A percentile compares a stretch with the other conserved stretches of the same genome.
These are phyloP conservation scores for Prinsepia uniflora DNA, from an alignment of 306 rosid genomes.

Conservation along the genomic window DNA sequence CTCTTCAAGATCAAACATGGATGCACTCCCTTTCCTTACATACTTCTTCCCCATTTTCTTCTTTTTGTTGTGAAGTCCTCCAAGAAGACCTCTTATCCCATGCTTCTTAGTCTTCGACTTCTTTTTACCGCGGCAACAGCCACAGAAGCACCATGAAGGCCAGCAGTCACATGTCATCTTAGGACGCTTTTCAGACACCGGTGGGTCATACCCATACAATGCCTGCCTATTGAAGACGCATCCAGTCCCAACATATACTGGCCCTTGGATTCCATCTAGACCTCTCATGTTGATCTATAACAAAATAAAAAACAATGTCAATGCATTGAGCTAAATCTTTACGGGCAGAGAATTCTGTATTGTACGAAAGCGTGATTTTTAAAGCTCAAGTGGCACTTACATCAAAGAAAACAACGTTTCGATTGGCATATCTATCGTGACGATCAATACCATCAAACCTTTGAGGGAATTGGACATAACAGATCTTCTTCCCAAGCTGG, in stretches of 20 bases:
- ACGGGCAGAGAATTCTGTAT: slow-evolving; percentile 3
- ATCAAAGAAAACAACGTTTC: slow-evolving; percentile 67
- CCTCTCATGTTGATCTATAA: slow-evolving; percentile 92
- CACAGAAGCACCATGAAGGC: slow-evolving; percentile 62
- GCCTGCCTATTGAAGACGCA: slow-evolving; percentile 90
- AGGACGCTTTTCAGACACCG: slow-evolving; percentile 55
- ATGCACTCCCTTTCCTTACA: slow-evolving; percentile 40
- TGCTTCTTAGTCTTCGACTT: slow-evolving; percentile 80
- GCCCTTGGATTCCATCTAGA: slow-evolving; percentile 97
- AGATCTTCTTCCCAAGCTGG: slow-evolving; percentile 65
- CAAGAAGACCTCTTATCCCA: slow-evolving; percentile 54
- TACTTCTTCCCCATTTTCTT: slow-evolving; percentile 75
- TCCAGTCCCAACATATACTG: slow-evolving; percentile 89
- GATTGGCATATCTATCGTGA: slow-evolving; percentile 81
- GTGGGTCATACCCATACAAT: slow-evolving; percentile 80
- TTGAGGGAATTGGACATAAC: slow-evolving; percentile 88
- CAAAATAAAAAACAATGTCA: slow-evolving; percentile 19
- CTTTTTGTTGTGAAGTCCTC: slow-evolving; percentile 61
- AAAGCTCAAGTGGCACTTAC: slow-evolving; percentile 41
- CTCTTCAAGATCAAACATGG: slow-evolving; percentile 67
- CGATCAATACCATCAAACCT: slow-evolving; percentile 82
- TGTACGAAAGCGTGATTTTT: background rate
- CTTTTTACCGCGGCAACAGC: slow-evolving; percentile 63
- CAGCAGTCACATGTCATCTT: slow-evolving; percentile 82
- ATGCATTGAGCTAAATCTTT: slow-evolving; percentile 13